Conservation (phyloP, 2,329 filamentous ascomycete species). For the Penicillium brevicompactum region DNA sequence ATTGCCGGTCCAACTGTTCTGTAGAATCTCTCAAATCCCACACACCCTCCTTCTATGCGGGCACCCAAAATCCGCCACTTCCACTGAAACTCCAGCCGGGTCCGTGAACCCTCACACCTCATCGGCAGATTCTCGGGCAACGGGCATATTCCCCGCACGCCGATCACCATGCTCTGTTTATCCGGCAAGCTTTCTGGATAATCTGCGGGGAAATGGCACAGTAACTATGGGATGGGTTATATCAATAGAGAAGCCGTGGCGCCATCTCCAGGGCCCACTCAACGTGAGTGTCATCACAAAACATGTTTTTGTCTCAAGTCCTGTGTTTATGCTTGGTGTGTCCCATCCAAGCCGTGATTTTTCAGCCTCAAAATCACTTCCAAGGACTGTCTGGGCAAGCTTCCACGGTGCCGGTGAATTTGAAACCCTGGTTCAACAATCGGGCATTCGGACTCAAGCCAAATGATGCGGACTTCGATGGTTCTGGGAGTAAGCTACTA, state of each 20-base stretch:
- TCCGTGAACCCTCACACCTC: no score
- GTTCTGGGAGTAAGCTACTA: conserved; percentile 21
- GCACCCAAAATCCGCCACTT: background rate
- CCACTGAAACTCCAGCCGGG: no score
- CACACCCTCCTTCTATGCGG: no score
- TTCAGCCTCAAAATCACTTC: conserved; percentile 24
- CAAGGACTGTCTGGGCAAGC: conserved; percentile 8
- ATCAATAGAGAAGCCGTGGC: background rate
- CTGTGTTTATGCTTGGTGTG: background rate
- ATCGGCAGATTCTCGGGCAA: conserved; percentile 3
- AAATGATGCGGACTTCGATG: conserved; percentile 39
- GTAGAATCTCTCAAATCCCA: no score
- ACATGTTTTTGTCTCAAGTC: background rate
- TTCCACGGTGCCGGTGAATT: conserved; percentile 16
- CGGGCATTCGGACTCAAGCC: conserved; percentile 39
- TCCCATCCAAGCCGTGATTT: conserved; percentile 11
- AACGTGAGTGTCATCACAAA: background rate
- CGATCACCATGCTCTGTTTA: conserved; percentile 13
- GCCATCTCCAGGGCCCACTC: background rate
- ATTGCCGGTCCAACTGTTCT: no score
- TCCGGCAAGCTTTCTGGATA: conserved; percentile 2
- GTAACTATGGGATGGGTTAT: background rate
- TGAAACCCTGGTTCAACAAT: conserved; percentile 32
- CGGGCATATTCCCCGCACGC: conserved; percentile 13
- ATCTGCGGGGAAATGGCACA: background rate